Evolutionary conservation across 345 rosid genomes (phyloP).

Genomic region (Bruguiera sexangula): DNA sequence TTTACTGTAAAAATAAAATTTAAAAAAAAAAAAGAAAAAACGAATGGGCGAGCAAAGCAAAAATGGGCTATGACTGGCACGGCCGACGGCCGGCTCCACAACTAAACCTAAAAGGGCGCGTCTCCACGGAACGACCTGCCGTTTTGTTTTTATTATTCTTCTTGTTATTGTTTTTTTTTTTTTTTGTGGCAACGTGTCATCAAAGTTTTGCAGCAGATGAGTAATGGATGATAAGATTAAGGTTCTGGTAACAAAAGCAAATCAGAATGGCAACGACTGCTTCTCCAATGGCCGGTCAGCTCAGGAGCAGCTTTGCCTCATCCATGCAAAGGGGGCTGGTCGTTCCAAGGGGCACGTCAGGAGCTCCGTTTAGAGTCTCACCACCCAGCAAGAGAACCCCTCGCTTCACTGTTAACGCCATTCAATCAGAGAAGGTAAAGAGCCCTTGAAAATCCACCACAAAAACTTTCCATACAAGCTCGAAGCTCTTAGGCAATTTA

Average conservation of each 20-base stretch:
- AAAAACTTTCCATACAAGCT: too few species aligned
- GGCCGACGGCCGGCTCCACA: too few species aligned
- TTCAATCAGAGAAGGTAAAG: constrained; percentile 68
- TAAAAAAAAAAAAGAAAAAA: too few species aligned
- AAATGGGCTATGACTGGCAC: too few species aligned
- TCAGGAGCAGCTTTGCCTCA: constrained; percentile 65
- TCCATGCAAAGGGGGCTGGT: constrained; percentile 38
- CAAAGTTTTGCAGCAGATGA: constrained; percentile 25
- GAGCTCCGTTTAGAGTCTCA: constrained; percentile 51
- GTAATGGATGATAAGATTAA: constrained; percentile 36
- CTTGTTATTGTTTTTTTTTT: too few species aligned
- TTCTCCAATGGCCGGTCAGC: constrained; percentile 88
- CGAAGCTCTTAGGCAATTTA: too few species aligned
- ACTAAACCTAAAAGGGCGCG: too few species aligned
- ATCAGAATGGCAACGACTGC: constrained; percentile 49
- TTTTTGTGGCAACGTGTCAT: not conserved
- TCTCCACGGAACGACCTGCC: too few species aligned
- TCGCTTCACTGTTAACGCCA: constrained; percentile 66
- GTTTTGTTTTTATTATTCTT: too few species aligned
- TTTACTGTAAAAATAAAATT: too few species aligned
- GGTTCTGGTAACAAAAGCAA: constrained; percentile 11
- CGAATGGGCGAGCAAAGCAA: too few species aligned
- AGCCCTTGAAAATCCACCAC: not conserved
- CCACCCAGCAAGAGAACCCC: constrained; percentile 43
- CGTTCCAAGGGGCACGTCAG: constrained; percentile 63